phyloP scores from a whole-genome alignment of 305 asterid species.

The Fraxinus velutina region DNA sequence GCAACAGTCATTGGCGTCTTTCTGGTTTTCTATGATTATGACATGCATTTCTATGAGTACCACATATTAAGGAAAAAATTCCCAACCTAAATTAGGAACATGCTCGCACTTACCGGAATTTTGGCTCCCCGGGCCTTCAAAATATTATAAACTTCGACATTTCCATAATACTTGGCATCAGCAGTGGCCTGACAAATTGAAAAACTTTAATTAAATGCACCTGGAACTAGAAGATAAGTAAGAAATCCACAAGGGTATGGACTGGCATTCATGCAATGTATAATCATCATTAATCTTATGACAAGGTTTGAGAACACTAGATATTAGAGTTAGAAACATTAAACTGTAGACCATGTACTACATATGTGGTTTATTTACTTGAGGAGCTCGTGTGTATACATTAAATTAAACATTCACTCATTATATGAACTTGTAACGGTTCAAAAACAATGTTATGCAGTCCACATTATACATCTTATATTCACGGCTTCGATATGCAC shows the following conservation, averaged over 20 bases:
- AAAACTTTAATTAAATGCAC: constrained; percentile 6
- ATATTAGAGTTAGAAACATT: not conserved
- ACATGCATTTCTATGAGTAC: constrained; percentile 25
- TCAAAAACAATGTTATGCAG: not conserved
- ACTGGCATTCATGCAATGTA: not conserved
- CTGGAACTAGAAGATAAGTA: not conserved
- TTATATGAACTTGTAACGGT: not conserved
- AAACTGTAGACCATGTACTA: not conserved
- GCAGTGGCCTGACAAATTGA: constrained; percentile 71
- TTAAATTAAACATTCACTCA: not conserved
- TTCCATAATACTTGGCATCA: constrained; percentile 94
- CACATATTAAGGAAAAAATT: constrained; percentile 18
- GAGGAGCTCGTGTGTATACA: not conserved
- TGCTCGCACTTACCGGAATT: constrained; percentile 56
- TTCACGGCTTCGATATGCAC: not conserved
- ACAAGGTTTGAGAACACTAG: not conserved
- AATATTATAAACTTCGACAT: constrained; percentile 64
- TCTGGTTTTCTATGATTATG: constrained; percentile 74
- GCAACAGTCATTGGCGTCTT: constrained; percentile 94
- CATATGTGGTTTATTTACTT: not conserved
- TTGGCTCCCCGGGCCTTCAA: constrained; percentile 96
- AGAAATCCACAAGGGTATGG: constrained; percentile 1
- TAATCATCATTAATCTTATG: not conserved
- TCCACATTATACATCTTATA: not conserved
- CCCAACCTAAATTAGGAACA: constrained; percentile 15